Conservation (phyloP, 139 green algal genomes). For the Eudorina sp. region DNA sequence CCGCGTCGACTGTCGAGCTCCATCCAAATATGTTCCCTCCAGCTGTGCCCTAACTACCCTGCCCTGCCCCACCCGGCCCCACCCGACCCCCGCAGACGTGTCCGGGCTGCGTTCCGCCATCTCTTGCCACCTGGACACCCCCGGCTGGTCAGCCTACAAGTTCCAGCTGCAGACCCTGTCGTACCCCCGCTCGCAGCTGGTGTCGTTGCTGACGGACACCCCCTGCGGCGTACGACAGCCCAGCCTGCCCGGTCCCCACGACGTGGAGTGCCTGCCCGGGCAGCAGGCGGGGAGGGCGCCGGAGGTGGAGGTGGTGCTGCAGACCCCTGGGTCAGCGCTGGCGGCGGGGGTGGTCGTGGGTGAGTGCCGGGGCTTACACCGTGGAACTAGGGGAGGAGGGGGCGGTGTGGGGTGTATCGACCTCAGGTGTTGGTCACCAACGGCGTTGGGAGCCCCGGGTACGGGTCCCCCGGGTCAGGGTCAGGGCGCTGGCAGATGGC, state of each 20-base stretch:
- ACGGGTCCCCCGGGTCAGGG: too few relatives aligned
- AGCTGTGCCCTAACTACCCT: too few relatives aligned
- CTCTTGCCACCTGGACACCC: conserved; percentile 34
- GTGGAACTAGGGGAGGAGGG: too few relatives aligned
- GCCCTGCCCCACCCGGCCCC: too few relatives aligned
- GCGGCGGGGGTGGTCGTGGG: conserved; percentile 21
- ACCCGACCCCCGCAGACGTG: conserved; percentile 17
- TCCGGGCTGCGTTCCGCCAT: not conserved
- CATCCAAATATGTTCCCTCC: too few relatives aligned
- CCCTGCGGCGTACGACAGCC: not conserved
- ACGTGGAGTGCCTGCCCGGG: conserved; percentile 9
- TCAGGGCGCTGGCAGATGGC: too few relatives aligned
- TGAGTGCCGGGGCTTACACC: too few relatives aligned
- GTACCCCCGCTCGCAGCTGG: not conserved
- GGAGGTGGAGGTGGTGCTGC: conserved; percentile 26
- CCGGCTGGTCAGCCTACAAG: conserved; percentile 37
- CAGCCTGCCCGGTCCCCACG: not conserved
- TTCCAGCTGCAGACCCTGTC: conserved; percentile 35
- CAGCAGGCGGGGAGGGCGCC: not conserved
- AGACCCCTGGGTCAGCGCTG: conserved; percentile 25
- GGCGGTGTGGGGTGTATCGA: too few relatives aligned
- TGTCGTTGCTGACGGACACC: not conserved
- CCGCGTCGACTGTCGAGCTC: too few relatives aligned
- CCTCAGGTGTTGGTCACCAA: too few relatives aligned
- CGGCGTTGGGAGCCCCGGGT: too few relatives aligned